A percentile compares a stretch with the other conserved stretches of the same genome.
phyloP scores from a whole-genome alignment of 768 basidiomycete genomes.

The Suillus bovinus region DNA sequence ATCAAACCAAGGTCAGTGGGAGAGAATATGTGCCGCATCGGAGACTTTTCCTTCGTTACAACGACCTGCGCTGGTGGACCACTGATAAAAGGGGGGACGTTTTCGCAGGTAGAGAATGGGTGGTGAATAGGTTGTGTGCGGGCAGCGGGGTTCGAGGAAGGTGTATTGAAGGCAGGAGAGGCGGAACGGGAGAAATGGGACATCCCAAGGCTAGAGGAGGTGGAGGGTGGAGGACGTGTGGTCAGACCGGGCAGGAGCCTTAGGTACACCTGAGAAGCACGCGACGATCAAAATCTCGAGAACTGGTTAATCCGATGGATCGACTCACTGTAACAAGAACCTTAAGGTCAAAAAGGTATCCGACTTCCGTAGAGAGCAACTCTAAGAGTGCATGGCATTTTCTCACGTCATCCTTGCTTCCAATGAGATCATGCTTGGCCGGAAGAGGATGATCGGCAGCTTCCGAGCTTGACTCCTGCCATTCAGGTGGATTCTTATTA shows the following conservation, averaged over 20 bases:
- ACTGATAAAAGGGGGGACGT: not conserved
- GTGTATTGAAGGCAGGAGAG: constrained; percentile 39
- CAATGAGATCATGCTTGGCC: not conserved
- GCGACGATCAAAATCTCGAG: not conserved
- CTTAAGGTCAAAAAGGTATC: constrained; percentile 78
- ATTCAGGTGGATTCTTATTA: not conserved
- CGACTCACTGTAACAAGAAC: constrained; percentile 70
- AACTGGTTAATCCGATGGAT: not conserved
- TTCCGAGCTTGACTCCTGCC: not conserved
- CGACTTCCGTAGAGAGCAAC: constrained; percentile 80
- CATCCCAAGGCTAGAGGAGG: constrained; percentile 28
- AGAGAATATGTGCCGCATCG: constrained; percentile 53
- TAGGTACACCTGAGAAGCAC: constrained; percentile 57
- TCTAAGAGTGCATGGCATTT: constrained; percentile 81
- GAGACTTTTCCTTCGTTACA: constrained; percentile 27
- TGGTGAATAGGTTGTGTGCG: constrained; percentile 49
- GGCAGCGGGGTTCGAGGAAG: constrained; percentile 43
- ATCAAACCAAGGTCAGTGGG: constrained; percentile 57
- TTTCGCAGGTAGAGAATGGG: constrained; percentile 23
- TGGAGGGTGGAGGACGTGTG: constrained; percentile 21
- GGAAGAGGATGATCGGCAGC: not conserved
- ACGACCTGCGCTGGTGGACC: not conserved
- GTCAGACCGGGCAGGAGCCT: constrained; percentile 53
- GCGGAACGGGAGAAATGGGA: constrained; percentile 38
- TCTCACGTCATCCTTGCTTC: constrained; percentile 45